A percentile compares a stretch with the other conserved stretches of the same genome.
phyloP scores from a whole-genome alignment of 805 yeast species.

The Metschnikowia arizonensis region DNA sequence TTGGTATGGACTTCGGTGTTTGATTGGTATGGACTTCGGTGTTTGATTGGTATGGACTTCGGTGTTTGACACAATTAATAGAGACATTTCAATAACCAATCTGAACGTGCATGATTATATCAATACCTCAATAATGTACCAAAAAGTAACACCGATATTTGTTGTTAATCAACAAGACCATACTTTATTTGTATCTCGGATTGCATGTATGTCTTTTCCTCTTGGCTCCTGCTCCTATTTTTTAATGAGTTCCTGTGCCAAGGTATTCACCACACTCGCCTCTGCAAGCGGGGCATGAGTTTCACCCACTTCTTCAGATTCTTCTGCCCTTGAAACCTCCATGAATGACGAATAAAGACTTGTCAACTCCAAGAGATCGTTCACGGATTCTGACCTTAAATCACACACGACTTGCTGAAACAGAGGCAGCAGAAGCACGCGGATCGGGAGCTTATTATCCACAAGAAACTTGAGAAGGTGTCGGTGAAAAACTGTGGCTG shows the following conservation, averaged over 20 bases:
- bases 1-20: too few relatives aligned
- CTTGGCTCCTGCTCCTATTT: constrained; percentile 5
- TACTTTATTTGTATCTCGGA: too few relatives aligned
- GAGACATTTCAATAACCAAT: background rate
- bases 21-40: too few relatives aligned
- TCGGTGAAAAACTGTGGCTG: constrained; percentile 46
- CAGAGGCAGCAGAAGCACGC: constrained; percentile 45
- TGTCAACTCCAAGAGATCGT: constrained; percentile 46
- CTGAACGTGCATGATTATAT: background rate
- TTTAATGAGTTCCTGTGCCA: constrained; percentile 16
- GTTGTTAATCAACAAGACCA: background rate
- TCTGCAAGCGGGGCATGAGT: constrained; percentile 20
- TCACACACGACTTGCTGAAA: constrained; percentile 51
- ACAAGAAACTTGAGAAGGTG: constrained; percentile 47
- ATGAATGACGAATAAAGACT: constrained; percentile 41
- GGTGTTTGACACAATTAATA: background rate
- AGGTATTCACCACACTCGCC: constrained; percentile 24
- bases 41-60: too few relatives aligned
- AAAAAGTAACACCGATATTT: too few relatives aligned
- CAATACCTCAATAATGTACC: too few relatives aligned
- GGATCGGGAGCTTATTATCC: constrained; percentile 49
- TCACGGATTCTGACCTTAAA: constrained; percentile 44
- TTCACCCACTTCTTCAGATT: constrained; percentile 7
- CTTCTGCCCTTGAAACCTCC: constrained; percentile 38
- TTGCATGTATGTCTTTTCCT: background rate